Conservation (phyloP, 2,329 filamentous ascomycete genomes). For the Exophiala viscosa region DNA sequence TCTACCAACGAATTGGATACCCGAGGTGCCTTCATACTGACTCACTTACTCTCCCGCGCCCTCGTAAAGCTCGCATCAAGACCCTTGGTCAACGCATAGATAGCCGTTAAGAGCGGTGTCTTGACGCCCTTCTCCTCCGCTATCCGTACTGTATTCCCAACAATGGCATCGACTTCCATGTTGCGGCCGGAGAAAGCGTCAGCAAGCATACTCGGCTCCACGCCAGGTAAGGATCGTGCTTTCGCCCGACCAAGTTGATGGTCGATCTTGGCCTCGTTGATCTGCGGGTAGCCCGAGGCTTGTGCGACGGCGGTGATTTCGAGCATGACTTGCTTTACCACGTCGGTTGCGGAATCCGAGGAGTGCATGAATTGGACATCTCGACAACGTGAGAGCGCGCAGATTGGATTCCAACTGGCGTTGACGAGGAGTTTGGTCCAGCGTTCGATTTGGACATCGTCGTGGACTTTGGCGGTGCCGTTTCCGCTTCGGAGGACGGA, state of each 20-base stretch:
- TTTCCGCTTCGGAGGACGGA: slow-evolving; percentile 43
- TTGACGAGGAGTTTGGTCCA: slow-evolving; percentile 63
- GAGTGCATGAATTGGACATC: slow-evolving; percentile 52
- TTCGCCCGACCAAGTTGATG: slow-evolving; percentile 38
- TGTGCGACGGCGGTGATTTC: slow-evolving; percentile 44
- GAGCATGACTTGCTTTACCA: slow-evolving; percentile 42
- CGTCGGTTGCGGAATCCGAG: slow-evolving; percentile 31
- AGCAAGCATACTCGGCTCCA: slow-evolving; percentile 50
- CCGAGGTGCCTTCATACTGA: no score
- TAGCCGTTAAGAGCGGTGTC: slow-evolving; percentile 41
- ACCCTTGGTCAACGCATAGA: slow-evolving; percentile 47
- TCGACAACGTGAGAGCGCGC: slow-evolving; percentile 53
- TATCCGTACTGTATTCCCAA: slow-evolving; percentile 45
- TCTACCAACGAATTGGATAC: no score
- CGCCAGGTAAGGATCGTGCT: slow-evolving; percentile 37
- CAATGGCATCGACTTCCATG: slow-evolving; percentile 51
- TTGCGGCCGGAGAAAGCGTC: slow-evolving; percentile 41
- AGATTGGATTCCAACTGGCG: slow-evolving; percentile 59
- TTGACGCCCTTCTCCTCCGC: slow-evolving; percentile 39
- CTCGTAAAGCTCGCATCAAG: slow-evolving; percentile 21
- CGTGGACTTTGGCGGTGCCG: slow-evolving; percentile 47
- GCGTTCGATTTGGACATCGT: slow-evolving; percentile 55
- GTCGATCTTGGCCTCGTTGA: slow-evolving; percentile 38
- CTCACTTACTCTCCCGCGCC: background rate
- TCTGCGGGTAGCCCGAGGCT: slow-evolving; percentile 36